These are phyloP conservation scores for Penicillium diatomitis DNA, from an alignment of 495 filamentous ascomycete genomes.

Conservation along the genomic window DNA sequence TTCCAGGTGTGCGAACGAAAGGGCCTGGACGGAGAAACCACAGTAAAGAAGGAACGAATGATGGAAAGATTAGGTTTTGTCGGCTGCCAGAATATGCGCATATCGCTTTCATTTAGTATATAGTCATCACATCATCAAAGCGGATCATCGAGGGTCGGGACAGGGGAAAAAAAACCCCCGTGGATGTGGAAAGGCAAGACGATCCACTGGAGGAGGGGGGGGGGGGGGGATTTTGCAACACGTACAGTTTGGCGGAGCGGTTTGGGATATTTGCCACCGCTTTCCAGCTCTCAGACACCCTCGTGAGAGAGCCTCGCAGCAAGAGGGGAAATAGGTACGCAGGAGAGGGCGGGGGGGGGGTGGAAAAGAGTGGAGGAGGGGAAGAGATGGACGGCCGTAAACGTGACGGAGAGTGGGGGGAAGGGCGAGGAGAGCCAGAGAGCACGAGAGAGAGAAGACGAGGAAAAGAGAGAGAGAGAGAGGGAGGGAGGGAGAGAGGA, in stretches of 20 bases:
- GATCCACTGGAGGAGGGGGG: not conserved
- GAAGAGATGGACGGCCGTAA: no score
- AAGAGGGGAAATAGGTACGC: no score
- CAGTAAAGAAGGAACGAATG: no score
- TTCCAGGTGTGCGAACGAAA: no score
- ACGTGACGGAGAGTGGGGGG: not conserved
- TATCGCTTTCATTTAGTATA: not conserved
- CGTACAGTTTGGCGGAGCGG: constrained; percentile 14
- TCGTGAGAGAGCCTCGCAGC: not conserved
- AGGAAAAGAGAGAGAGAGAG: not conserved
- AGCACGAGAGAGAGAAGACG: not conserved
- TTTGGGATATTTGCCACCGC: not conserved
- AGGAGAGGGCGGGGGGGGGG: no score
- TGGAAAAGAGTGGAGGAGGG: no score
- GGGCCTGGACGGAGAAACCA: no score
- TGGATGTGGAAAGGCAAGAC: not conserved
- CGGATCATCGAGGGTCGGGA: no score
- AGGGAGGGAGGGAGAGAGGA: not conserved
- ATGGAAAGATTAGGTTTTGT: no score
- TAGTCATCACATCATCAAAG: no score
- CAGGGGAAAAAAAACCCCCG: not conserved
- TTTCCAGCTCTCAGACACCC: not conserved
- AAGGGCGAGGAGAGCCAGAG: not conserved
- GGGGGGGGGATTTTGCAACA: constrained; percentile 3
- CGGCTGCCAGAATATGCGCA: not conserved